Percentiles rank a stretch among this genome's conserved stretches.
These are phyloP conservation scores for Vigna unguiculata DNA, from an alignment of 306 rosid species.

Conservation along the genomic window DNA sequence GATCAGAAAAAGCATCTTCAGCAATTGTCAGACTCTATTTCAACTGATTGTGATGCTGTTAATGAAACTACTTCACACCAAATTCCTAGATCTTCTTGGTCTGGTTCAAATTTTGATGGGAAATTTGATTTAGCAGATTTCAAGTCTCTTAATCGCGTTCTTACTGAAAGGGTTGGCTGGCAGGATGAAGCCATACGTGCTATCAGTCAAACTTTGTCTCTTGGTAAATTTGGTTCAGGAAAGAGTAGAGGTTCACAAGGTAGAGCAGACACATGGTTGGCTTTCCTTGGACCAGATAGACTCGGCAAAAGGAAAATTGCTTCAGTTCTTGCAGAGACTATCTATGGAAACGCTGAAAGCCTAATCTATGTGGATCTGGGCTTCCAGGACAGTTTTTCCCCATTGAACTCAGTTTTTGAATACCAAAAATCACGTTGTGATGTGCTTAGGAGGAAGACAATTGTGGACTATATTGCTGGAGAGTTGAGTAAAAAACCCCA, in stretches of 20 bases:
- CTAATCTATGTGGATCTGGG: slow-evolving; percentile 72
- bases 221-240: slow-evolving; percentile 58
- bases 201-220: slow-evolving; percentile 62
- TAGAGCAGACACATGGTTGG: slow-evolving; percentile 78
- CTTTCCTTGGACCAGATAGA: slow-evolving; percentile 82
- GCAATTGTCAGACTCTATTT: slow-evolving; percentile 54
- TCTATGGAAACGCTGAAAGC: slow-evolving; percentile 66
- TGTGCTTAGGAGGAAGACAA: slow-evolving; percentile 67
- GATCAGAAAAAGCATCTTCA: slow-evolving; percentile 44
- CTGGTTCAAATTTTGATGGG: slow-evolving; percentile 51
- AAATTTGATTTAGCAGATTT: slow-evolving; percentile 63
- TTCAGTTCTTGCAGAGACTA: slow-evolving; percentile 64
- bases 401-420: slow-evolving; percentile 57
- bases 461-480: slow-evolving; percentile 72
- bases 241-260: slow-evolving; percentile 52
- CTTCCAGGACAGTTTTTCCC: slow-evolving; percentile 50
- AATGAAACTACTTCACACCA: slow-evolving; percentile 44
- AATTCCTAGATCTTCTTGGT: slow-evolving; percentile 48
- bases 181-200: slow-evolving; percentile 73
- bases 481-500: slow-evolving; percentile 76
- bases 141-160: slow-evolving; percentile 66
- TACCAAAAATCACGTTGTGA: slow-evolving; percentile 54
- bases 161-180: slow-evolving; percentile 73
- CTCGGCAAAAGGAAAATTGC: slow-evolving; percentile 83
- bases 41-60: slow-evolving; percentile 50